These are phyloP conservation scores for Capsella bursapastoris DNA, from an alignment of 345 rosid genomes.

Conservation along the genomic window DNA sequence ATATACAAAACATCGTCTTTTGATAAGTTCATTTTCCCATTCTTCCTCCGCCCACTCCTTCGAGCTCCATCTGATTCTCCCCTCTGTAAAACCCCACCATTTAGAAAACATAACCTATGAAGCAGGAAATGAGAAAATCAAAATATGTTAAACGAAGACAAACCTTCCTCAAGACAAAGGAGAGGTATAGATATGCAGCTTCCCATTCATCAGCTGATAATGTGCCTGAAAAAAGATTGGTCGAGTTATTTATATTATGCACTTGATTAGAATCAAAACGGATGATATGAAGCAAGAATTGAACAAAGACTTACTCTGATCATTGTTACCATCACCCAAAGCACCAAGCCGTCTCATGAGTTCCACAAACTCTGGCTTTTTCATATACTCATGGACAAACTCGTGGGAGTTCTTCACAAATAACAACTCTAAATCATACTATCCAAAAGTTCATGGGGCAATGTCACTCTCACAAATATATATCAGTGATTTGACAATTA, in stretches of 20 bases:
- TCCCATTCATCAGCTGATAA: slow-evolving; percentile 97
- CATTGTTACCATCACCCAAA: slow-evolving; percentile 92
- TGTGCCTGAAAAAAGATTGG: slow-evolving; percentile 56
- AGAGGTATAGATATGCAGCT: slow-evolving; percentile 82
- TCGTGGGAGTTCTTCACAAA: slow-evolving; percentile 94
- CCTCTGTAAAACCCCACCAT: slow-evolving; percentile 51
- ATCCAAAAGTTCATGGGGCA: slow-evolving; percentile 41
- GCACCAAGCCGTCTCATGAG: slow-evolving; percentile 96
- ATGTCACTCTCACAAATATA: slow-evolving; percentile 15
- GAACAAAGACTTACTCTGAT: slow-evolving; percentile 63
- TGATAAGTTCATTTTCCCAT: slow-evolving; percentile 77
- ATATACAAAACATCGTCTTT: slow-evolving; percentile 66
- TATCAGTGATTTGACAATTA: not conserved
- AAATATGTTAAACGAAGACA: slow-evolving; percentile 14
- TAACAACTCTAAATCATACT: slow-evolving; percentile 88
- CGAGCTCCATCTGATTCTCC: slow-evolving; percentile 70
- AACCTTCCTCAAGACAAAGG: slow-evolving; percentile 91
- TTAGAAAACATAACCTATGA: not conserved
- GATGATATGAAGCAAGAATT: slow-evolving; percentile 7
- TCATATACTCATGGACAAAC: slow-evolving; percentile 84
- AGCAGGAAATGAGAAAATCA: not conserved
- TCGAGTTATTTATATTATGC: not conserved
- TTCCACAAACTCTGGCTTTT: slow-evolving; percentile 72
- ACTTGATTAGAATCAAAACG: not conserved
- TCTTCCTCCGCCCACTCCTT: slow-evolving; percentile 56